Percentiles rank a stretch among this genome's conserved stretches.
phyloP scores from a whole-genome alignment of 495 filamentous ascomycete genomes.

The Aspergillus olivimuriae region DNA sequence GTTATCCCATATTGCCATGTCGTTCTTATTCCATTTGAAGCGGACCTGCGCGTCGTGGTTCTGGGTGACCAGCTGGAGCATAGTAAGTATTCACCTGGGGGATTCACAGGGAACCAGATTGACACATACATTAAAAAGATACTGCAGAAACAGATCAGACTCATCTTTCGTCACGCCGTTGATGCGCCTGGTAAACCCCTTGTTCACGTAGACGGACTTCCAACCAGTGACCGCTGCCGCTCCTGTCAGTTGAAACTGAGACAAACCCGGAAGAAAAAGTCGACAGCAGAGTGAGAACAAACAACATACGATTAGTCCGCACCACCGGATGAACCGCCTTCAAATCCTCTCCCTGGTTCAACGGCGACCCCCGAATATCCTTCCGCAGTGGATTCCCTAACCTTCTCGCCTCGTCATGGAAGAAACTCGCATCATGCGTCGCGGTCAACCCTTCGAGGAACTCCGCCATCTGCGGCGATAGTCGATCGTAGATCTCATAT shows the following conservation, averaged over 20 bases:
- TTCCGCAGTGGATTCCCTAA: conserved; percentile 21
- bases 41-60: conserved; percentile 74
- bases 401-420: conserved; percentile 32
- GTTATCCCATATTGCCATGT: conserved; percentile 76
- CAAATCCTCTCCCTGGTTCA: conserved; percentile 56
- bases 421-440: conserved; percentile 49
- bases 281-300: conserved; percentile 5
- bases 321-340: conserved; percentile 63
- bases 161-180: conserved; percentile 45
- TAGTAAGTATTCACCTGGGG: background rate
- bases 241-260: background rate
- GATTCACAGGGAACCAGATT: conserved; percentile 29
- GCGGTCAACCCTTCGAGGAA: conserved; percentile 65
- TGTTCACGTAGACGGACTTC: conserved; percentile 64
- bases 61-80: conserved; percentile 47
- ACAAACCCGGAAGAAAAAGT: background rate
- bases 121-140: conserved; percentile 36
- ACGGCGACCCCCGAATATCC: conserved; percentile 35
- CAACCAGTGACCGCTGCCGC: conserved; percentile 60
- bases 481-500: conserved; percentile 54
- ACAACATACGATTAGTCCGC: conserved; percentile 57
- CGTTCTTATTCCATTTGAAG: conserved; percentile 54
- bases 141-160: conserved; percentile 27
- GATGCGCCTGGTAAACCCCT: conserved; percentile 55
- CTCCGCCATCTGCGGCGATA: conserved; percentile 53